phyloP scores from a whole-genome alignment of 2,329 filamentous ascomycete genomes.

The Colletotrichum australisinense region DNA sequence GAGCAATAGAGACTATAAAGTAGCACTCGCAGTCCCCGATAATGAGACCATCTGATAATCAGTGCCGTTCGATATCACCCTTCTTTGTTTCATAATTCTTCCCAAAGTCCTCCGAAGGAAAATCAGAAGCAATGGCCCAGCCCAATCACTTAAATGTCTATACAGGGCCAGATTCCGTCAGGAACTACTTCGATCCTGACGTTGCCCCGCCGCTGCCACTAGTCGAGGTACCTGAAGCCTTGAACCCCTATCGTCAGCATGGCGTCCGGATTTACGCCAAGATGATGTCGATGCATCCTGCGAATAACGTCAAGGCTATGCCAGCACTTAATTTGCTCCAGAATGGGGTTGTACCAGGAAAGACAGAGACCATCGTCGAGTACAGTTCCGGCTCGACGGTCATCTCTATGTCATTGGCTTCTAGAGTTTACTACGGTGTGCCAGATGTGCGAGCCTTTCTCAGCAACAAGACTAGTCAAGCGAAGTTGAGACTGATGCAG shows the following conservation, averaged over 20 bases:
- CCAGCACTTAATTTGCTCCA: slow-evolving; percentile 66
- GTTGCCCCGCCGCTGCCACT: slow-evolving; percentile 67
- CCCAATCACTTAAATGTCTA: slow-evolving; percentile 63
- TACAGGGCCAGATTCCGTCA: slow-evolving; percentile 66
- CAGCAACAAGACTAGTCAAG: slow-evolving; percentile 67
- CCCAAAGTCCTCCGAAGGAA: neutral
- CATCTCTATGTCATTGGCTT: slow-evolving; percentile 68
- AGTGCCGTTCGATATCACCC: neutral
- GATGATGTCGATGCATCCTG: slow-evolving; percentile 73
- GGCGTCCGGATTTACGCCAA: slow-evolving; percentile 73
- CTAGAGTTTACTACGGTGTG: slow-evolving; percentile 61
- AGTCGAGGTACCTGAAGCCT: slow-evolving; percentile 66
- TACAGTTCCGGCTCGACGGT: slow-evolving; percentile 73
- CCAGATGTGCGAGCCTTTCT: slow-evolving; percentile 65
- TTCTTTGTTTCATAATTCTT: slow-evolving; percentile 10
- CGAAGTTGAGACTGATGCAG: slow-evolving; percentile 66
- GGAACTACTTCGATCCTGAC: slow-evolving; percentile 70
- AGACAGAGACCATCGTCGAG: slow-evolving; percentile 66
- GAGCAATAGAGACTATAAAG: neutral
- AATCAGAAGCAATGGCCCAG: neutral
- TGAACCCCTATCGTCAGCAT: slow-evolving; percentile 69
- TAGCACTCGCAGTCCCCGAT: neutral
- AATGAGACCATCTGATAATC: neutral
- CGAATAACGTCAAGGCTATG: slow-evolving; percentile 74
- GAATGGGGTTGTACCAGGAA: slow-evolving; percentile 50